Percentiles rank a stretch among this genome's conserved stretches.
These are phyloP conservation scores for Bassia scoparia DNA, from an alignment of 148 eudicot genomes.

Conservation along the genomic window DNA sequence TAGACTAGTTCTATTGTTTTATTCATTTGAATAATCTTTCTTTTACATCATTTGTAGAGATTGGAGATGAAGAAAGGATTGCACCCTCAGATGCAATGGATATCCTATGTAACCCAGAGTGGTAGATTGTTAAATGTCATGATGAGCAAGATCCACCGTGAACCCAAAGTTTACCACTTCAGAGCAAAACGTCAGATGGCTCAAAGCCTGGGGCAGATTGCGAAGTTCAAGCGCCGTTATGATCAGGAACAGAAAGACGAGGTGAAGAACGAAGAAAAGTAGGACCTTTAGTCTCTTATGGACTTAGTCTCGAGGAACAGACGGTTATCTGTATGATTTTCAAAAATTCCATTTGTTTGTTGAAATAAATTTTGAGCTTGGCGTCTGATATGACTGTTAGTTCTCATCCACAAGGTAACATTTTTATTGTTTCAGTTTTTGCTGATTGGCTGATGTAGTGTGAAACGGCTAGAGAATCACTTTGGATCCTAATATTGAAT, in stretches of 20 bases:
- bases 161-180: conserved; percentile 79
- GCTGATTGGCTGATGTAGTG: not conserved
- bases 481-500: not conserved
- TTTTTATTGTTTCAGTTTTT: not conserved
- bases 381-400: not conserved
- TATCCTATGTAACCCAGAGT: conserved; percentile 62
- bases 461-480: not conserved
- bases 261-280: conserved; percentile 40
- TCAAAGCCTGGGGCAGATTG: conserved; percentile 65
- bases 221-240: conserved; percentile 76
- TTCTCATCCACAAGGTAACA: not conserved
- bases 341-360: not conserved
- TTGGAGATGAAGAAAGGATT: conserved; percentile 62
- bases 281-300: conserved; percentile 3
- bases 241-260: conserved; percentile 37
- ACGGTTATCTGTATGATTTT: too few species aligned
- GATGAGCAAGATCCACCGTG: conserved; percentile 78
- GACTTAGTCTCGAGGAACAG: too few species aligned
- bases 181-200: conserved; percentile 83
- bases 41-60: conserved; percentile 7
- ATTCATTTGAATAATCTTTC: not conserved
- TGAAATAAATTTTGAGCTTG: conserved; percentile 7
- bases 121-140: conserved; percentile 63
- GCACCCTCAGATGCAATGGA: conserved; percentile 79
- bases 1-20: too few species aligned